These are phyloP conservation scores for Asterophora lycoperdoides DNA, from an alignment of 768 basidiomycete genomes.

Conservation along the genomic window DNA sequence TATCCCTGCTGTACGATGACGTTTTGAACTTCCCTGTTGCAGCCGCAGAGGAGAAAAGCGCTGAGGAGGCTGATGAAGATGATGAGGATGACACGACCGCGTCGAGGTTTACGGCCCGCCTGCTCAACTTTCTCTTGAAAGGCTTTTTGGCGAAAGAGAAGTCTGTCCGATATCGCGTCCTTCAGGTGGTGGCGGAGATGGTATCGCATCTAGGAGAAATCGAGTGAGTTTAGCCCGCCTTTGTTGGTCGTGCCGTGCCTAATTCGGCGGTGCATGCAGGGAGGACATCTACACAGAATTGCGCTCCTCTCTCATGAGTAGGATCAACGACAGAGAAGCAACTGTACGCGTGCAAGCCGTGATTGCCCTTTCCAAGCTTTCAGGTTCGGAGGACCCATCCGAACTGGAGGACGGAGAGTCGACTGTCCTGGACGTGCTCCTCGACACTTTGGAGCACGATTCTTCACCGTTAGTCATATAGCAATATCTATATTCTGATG, in stretches of 20 bases:
- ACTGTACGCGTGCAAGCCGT: conserved; percentile 76
- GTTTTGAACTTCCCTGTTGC: background rate
- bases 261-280: conserved; percentile 35
- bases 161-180: conserved; percentile 72
- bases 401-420: conserved; percentile 49
- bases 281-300: conserved; percentile 70
- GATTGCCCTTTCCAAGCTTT: conserved; percentile 74
- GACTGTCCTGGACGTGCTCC: conserved; percentile 54
- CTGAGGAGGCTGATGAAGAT: conserved; percentile 36
- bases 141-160: conserved; percentile 89
- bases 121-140: conserved; percentile 64
- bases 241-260: background rate
- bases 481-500: background rate
- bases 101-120: conserved; percentile 59
- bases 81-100: conserved; percentile 60
- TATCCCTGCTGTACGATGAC: background rate
- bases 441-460: conserved; percentile 68
- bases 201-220: conserved; percentile 78
- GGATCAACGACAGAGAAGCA: conserved; percentile 76
- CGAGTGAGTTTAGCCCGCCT: conserved; percentile 53
- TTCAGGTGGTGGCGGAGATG: conserved; percentile 76
- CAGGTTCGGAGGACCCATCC: conserved; percentile 59
- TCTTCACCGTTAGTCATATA: conserved; percentile 58
- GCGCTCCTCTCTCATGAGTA: conserved; percentile 59
- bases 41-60: conserved; percentile 39